Percentiles rank a stretch among this genome's conserved stretches.
Conservation (phyloP, 1,284 basidiomycete species). For the Ganoderma lucidum region DNA sequence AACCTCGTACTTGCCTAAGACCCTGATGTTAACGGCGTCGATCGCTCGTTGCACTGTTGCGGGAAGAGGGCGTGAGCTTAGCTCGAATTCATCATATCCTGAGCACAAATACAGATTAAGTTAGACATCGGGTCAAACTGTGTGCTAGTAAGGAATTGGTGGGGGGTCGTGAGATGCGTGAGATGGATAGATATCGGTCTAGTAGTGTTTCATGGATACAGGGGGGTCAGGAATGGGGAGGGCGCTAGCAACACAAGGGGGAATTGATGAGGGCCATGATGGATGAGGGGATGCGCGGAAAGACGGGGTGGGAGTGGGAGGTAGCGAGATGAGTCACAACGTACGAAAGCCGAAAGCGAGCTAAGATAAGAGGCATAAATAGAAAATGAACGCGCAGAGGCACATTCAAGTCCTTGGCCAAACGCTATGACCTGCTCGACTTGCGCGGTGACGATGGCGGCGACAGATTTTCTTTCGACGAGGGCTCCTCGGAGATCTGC, state of each 20-base stretch:
- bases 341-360: slow-evolving; percentile 5
- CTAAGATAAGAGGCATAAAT: slow-evolving; percentile 11
- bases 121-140: slow-evolving; percentile 6
- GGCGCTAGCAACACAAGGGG: slow-evolving; percentile 18
- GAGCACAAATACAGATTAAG: slow-evolving; percentile 12
- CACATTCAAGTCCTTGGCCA: background rate
- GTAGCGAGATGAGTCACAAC: background rate
- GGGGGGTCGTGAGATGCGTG: slow-evolving; percentile 20
- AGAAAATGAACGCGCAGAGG: slow-evolving; percentile 1
- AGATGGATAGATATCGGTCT: slow-evolving; percentile 16
- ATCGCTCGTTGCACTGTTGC: no score
- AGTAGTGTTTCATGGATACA: slow-evolving; percentile 21
- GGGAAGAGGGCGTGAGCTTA: background rate
- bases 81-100: background rate
- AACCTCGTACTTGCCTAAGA: no score
- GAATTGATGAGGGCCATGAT: background rate
- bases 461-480: background rate
- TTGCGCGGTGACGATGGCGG: background rate
- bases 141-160: slow-evolving; percentile 6
- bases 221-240: slow-evolving; percentile 8
- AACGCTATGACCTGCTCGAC: slow-evolving; percentile 9
- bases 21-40: no score
- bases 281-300: background rate
- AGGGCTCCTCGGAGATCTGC: background rate
- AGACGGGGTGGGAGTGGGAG: background rate